Conservation (phyloP, 2,329 filamentous ascomycete genomes). For the Nothopassalora personata region DNA sequence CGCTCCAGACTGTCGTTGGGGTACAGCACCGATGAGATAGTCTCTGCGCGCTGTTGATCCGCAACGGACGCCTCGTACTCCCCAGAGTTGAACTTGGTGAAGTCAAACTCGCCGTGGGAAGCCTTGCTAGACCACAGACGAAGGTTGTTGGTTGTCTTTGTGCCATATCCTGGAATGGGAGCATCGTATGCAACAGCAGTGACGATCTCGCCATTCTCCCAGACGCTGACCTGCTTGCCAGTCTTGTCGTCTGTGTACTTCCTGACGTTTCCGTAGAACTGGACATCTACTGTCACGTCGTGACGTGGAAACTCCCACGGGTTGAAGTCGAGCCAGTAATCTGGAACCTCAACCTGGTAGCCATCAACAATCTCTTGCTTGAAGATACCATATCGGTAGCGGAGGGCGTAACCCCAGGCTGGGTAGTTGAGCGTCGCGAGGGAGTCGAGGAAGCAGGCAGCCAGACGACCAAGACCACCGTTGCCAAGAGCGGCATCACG, state of each 20-base stretch:
- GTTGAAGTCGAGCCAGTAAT: constrained; percentile 99
- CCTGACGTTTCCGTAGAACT: constrained; percentile 85
- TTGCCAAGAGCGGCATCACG: constrained; percentile 96
- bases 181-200: constrained; percentile 92
- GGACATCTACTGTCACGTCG: constrained; percentile 91
- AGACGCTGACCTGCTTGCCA: constrained; percentile 68
- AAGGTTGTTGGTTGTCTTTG: constrained; percentile 89
- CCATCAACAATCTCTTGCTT: constrained; percentile 98
- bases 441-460: constrained; percentile 95
- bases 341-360: constrained; percentile 95
- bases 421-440: constrained; percentile 91
- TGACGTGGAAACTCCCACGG: constrained; percentile 97
- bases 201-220: constrained; percentile 92
- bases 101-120: constrained; percentile 94
- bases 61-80: constrained; percentile 97
- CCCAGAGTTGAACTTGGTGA: constrained; percentile 98
- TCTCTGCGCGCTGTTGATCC: constrained; percentile 98
- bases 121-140: constrained; percentile 97
- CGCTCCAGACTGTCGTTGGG: constrained; percentile 96
- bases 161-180: constrained; percentile 77
- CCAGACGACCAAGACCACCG: constrained; percentile 87
- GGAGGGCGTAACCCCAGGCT: constrained; percentile 93
- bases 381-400: constrained; percentile 94
- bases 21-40: constrained; percentile 94
- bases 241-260: constrained; percentile 61